Conservation (phyloP, 192 early-diverging fungal genomes). For the Geranomyces michiganensis region DNA sequence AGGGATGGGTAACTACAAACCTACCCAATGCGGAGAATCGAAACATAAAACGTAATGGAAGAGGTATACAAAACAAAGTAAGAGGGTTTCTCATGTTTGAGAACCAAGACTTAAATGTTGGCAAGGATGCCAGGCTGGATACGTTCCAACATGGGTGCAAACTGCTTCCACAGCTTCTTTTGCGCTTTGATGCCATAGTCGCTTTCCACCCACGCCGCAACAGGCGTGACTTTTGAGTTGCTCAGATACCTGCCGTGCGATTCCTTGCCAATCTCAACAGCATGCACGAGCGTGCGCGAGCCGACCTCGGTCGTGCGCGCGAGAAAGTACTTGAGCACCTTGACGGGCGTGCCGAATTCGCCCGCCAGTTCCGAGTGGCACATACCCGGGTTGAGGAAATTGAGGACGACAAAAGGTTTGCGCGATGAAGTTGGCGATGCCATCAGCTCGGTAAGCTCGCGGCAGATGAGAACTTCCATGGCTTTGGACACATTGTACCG, state of each 20-base stretch:
- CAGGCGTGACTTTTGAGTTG: neutral
- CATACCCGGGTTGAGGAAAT: constrained; percentile 21
- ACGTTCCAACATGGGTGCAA: neutral
- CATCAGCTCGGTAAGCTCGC: constrained; percentile 8
- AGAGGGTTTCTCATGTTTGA: neutral
- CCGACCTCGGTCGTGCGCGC: constrained; percentile 2
- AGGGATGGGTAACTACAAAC: too few species aligned
- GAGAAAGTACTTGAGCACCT: neutral
- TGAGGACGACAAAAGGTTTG: constrained; percentile 10
- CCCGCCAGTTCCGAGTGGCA: constrained; percentile 14
- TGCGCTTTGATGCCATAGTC: neutral
- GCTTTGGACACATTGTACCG: constrained; percentile 23
- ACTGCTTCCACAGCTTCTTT: constrained; percentile 11
- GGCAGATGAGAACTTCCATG: constrained; percentile 22
- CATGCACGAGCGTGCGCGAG: neutral
- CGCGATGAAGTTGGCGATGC: neutral
- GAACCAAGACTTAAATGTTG: constrained; percentile 2
- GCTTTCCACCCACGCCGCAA: neutral
- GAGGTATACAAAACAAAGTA: too few species aligned
- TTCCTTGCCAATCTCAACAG: neutral
- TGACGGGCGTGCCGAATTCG: neutral
- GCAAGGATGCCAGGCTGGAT: neutral
- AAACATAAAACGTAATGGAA: too few species aligned
- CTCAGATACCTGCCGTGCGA: neutral
- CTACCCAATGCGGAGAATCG: too few species aligned